These are phyloP conservation scores for Vachellia pachyceras DNA, from an alignment of 306 rosid species.

Conservation along the genomic window DNA sequence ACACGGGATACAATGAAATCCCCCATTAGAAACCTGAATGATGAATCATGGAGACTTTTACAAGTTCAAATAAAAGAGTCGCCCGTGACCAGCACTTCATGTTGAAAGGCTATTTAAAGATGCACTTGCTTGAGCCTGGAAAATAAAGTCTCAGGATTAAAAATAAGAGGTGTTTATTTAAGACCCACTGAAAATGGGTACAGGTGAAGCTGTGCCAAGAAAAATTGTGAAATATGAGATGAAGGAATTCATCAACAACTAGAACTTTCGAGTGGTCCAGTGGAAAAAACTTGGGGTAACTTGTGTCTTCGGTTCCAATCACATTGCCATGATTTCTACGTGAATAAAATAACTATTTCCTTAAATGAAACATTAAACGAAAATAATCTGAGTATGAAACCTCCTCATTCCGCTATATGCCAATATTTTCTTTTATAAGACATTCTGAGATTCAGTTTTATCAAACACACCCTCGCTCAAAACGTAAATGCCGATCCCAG, in stretches of 20 bases:
- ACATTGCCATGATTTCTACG: neutral
- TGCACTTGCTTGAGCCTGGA: neutral
- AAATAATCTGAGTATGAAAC: neutral
- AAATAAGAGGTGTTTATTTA: neutral
- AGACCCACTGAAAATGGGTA: neutral
- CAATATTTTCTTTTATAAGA: neutral
- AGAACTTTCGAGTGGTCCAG: neutral
- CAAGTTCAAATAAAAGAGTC: neutral
- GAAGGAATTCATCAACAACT: neutral
- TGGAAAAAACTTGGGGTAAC: neutral
- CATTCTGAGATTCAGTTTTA: neutral
- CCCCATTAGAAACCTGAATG: neutral
- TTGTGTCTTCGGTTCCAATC: neutral
- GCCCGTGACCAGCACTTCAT: neutral
- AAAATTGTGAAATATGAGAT: neutral
- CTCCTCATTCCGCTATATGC: neutral
- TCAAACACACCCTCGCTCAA: neutral
- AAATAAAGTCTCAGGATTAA: neutral
- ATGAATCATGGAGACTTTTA: conserved; percentile 4
- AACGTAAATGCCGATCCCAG: neutral
- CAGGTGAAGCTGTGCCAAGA: neutral
- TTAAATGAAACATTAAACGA: neutral
- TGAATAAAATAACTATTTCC: neutral
- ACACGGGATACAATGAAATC: conserved; percentile 31
- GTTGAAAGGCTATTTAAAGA: neutral